phyloP scores from a whole-genome alignment of 495 filamentous ascomycete genomes.

The Annulohypoxylon maeteangense region DNA sequence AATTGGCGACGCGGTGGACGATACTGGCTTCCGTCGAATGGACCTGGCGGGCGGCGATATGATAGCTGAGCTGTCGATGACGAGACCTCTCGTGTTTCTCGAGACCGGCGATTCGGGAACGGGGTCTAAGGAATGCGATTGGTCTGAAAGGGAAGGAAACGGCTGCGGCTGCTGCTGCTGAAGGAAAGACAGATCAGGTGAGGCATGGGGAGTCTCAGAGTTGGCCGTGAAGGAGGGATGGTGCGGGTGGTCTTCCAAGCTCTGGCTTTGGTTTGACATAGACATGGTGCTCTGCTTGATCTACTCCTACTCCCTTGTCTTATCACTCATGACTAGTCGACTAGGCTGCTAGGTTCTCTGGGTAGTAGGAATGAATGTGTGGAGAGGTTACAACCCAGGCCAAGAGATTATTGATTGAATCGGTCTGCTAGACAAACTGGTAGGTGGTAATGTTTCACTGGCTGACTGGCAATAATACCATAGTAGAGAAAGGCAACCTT shows the following conservation, averaged over 20 bases:
- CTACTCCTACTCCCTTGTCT: constrained; percentile 42
- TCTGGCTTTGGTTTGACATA: constrained; percentile 22
- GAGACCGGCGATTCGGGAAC: constrained; percentile 33
- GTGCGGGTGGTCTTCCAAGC: constrained; percentile 34
- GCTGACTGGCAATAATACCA: too few relatives aligned
- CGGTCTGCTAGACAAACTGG: constrained; percentile 15
- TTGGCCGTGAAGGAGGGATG: constrained; percentile 43
- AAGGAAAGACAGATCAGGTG: constrained; percentile 43
- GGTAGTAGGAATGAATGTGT: constrained; percentile 30
- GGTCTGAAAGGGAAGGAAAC: constrained; percentile 42
- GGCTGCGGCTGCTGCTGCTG: constrained; percentile 40
- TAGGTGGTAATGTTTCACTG: constrained; percentile 42
- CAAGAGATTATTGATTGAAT: constrained; percentile 40
- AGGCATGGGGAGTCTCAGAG: constrained; percentile 49
- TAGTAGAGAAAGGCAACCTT: constrained; percentile 29
- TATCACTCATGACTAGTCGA: constrained; percentile 39
- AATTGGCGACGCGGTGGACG: constrained; percentile 61
- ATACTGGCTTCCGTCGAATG: constrained; percentile 66
- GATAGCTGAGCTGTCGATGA: constrained; percentile 33
- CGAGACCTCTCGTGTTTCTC: constrained; percentile 45
- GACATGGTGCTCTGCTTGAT: constrained; percentile 44
- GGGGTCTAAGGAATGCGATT: constrained; percentile 36
- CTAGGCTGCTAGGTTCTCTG: neutral
- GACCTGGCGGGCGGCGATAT: constrained; percentile 35
- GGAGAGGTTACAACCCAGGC: constrained; percentile 35